Evolutionary conservation across 768 basidiomycete genomes (phyloP).

Genomic region (Rhodotorula graminis): DNA sequence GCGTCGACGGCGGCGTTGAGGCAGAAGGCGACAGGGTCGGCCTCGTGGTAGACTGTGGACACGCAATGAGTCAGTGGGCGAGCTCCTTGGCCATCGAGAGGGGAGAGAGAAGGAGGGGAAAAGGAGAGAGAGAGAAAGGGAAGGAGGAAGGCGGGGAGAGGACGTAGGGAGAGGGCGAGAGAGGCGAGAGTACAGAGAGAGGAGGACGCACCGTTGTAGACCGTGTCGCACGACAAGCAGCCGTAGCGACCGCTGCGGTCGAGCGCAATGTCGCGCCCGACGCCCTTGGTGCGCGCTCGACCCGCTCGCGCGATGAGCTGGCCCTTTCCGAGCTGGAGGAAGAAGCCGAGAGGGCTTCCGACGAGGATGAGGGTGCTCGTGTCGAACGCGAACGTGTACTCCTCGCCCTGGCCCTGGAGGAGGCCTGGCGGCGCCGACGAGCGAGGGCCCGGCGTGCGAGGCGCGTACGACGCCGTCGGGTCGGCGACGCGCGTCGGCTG

Average conservation of each 20-base stretch:
- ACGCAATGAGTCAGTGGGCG: too few species aligned
- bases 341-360: conserved; percentile 39
- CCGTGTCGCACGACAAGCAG: conserved; percentile 26
- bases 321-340: conserved; percentile 39
- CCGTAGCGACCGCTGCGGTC: conserved; percentile 39
- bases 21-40: conserved; percentile 39
- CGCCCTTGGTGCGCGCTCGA: conserved; percentile 33
- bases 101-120: neutral
- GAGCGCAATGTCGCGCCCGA: conserved; percentile 33
- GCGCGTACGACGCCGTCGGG: neutral
- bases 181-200: too few species aligned
- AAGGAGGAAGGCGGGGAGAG: too few species aligned
- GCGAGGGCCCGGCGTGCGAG: neutral
- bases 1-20: conserved; percentile 41
- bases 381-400: conserved; percentile 38
- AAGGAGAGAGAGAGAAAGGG: too few species aligned
- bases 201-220: conserved; percentile 22
- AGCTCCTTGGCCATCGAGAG: too few species aligned
- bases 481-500: conserved; percentile 37
- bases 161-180: too few species aligned
- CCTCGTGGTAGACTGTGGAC: conserved; percentile 29
- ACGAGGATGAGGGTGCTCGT: conserved; percentile 37
- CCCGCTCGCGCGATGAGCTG: conserved; percentile 41
- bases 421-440: neutral
- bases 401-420: neutral